Conservation (phyloP, 2,329 filamentous ascomycete genomes). For the Arthroderma sp. region DNA sequence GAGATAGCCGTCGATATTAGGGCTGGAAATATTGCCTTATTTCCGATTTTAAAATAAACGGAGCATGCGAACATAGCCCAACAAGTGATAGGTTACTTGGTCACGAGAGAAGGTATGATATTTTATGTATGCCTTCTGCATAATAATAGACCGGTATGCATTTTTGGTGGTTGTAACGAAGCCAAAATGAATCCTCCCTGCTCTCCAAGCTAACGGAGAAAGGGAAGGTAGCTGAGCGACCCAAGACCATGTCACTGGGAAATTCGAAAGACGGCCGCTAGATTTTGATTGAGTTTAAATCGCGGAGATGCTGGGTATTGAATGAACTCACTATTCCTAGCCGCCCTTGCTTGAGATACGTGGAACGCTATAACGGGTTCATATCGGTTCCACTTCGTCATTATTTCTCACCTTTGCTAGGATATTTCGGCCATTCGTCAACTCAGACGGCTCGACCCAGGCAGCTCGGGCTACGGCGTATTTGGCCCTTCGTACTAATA, state of each 20-base stretch:
- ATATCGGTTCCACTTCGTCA: conserved; percentile 5
- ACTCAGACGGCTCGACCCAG: background rate
- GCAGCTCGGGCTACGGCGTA: background rate
- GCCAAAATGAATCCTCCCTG: background rate
- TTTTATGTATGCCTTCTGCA: background rate
- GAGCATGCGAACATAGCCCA: too few relatives aligned
- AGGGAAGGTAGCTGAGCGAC: background rate
- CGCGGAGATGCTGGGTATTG: conserved; percentile 1
- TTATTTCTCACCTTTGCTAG: conserved; percentile 3
- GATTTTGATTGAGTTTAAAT: background rate
- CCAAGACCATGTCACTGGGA: conserved; percentile 15
- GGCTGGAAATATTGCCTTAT: background rate
- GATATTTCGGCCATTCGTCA: background rate
- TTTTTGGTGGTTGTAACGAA: background rate
- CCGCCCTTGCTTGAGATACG: conserved; percentile 4
- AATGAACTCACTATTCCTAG: conserved; percentile 7
- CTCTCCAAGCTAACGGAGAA: background rate
- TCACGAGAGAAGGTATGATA: background rate
- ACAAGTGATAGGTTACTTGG: background rate
- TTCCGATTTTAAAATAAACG: background rate
- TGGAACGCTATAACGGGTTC: conserved; percentile 1
- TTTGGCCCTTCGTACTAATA: background rate
- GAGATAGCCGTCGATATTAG: background rate
- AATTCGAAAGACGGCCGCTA: background rate
- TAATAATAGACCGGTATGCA: background rate